A percentile compares a stretch with the other conserved stretches of the same genome.
These are phyloP conservation scores for Clitocybe nebularis DNA, from an alignment of 1,284 basidiomycete species.

Conservation along the genomic window DNA sequence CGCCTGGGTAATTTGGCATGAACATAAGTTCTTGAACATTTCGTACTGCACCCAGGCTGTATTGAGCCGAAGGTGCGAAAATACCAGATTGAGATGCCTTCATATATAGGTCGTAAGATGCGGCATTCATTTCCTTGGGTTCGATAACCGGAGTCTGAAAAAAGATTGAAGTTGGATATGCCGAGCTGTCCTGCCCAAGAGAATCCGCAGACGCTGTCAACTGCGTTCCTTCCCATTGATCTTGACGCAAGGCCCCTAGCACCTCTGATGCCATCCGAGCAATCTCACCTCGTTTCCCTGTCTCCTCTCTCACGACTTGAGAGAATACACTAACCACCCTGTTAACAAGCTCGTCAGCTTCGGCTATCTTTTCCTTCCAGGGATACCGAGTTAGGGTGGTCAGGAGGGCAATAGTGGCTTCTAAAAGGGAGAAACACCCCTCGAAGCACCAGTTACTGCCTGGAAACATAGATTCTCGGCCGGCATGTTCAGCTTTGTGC, in stretches of 20 bases:
- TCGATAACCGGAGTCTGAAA: not conserved
- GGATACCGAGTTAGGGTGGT: conserved; percentile 29
- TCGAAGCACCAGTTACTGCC: conserved; percentile 35
- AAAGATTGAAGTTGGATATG: conserved; percentile 1
- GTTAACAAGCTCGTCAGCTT: conserved; percentile 27
- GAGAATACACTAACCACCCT: conserved; percentile 27
- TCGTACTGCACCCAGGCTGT: not conserved
- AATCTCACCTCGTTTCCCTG: conserved; percentile 28
- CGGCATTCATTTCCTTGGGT: no score
- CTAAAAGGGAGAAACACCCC: conserved; percentile 36
- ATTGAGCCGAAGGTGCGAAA: not conserved
- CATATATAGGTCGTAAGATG: no score
- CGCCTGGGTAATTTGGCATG: not conserved
- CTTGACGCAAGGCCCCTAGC: conserved; percentile 27
- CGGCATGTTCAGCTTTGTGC: conserved; percentile 11
- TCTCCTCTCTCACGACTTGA: conserved; percentile 24
- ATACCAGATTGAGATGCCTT: not conserved
- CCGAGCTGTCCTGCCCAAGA: not conserved
- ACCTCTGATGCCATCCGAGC: conserved; percentile 31
- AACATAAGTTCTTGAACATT: not conserved
- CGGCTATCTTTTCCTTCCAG: conserved; percentile 25
- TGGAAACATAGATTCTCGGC: conserved; percentile 17
- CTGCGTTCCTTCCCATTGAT: conserved; percentile 21
- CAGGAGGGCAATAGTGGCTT: conserved; percentile 36
- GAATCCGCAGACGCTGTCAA: not conserved